Base-by-base conservation (phyloP, 1,284 basidiomycete species). In the Fereydounia khargensis region DNA sequence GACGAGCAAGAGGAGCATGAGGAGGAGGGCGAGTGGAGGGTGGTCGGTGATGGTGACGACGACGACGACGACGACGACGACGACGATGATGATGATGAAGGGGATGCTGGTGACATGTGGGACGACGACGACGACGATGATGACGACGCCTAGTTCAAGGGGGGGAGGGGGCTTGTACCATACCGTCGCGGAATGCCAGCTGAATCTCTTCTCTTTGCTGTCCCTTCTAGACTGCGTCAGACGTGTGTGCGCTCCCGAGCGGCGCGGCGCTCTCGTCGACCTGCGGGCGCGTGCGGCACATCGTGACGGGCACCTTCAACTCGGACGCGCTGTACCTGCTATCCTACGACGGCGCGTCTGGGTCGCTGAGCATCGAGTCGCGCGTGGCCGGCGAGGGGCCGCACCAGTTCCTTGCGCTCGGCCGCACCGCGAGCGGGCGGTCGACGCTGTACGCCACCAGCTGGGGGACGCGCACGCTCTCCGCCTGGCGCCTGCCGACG, bases 281-380 rank as follows among this genome's bases (percentile, higher is more conserved):
- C 4, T 68, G 63, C 40, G 44, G 65, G 2, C 42, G 53, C 4
- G 25, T 36, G 4, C 46, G 47, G 6, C 53, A 52, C 33, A 40
- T 71, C 5, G 52, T 69, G 1, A 68, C 47, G 9, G 68, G 68
- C 5, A 71, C 67, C 0, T 71, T 71, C 44, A 71, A 71, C 44
- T 53, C 55, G 2, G 35, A 41, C n/a, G n/a, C 35, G 3, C 52
- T 71, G 3, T 62, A 61, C 35, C 54, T 71, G 1, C 42, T 71
- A 1, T 20, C 49, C 4, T 71, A 61, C 50, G 65, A 71, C 35
- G 25, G 40, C 18, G 42, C 60, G 20, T 25, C 22, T 10, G 24
- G 46, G 6, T 18, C 35, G 3, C 58, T 71, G 2, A 13, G 35
- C 16, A 38, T 71, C 33, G 9, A 25, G 3, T 44, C 53, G 17